A percentile compares a stretch with the other conserved stretches of the same genome.
These are phyloP conservation scores for Aspergillus tubingensis DNA, from an alignment of 2,329 filamentous ascomycete genomes.

Conservation along the genomic window DNA sequence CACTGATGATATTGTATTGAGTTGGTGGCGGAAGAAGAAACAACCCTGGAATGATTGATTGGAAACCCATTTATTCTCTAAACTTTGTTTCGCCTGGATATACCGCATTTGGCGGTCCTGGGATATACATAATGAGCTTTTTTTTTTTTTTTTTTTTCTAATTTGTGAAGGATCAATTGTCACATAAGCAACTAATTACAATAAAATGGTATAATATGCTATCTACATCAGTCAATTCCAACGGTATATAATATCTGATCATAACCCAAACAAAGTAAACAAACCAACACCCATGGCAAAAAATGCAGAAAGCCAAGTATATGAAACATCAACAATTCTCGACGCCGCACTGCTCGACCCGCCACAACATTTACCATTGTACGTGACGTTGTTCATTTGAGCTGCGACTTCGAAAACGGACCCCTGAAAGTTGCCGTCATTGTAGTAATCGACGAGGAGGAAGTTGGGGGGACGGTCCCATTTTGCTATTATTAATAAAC, in stretches of 20 bases:
- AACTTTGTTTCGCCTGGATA: too few relatives aligned
- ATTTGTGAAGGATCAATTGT: too few relatives aligned
- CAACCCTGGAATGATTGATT: too few relatives aligned
- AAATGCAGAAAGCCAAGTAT: neutral
- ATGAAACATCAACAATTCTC: neutral
- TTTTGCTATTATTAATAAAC: constrained; percentile 31
- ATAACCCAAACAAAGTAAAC: neutral
- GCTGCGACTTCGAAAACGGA: constrained; percentile 77
- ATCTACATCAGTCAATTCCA: too few relatives aligned
- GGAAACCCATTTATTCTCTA: too few relatives aligned
- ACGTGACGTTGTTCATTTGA: constrained; percentile 70
- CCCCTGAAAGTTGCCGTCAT: constrained; percentile 66
- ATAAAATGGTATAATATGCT: too few relatives aligned
- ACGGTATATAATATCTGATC: neutral
- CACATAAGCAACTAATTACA: too few relatives aligned
- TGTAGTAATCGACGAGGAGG: constrained; percentile 84
- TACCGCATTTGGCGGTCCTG: too few relatives aligned
- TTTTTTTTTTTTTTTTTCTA: too few relatives aligned
- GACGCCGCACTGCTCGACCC: neutral
- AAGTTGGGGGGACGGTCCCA: constrained; percentile 75
- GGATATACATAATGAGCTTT: too few relatives aligned
- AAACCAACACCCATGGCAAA: neutral
- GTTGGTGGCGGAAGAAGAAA: too few relatives aligned
- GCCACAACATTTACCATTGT: constrained; percentile 52
- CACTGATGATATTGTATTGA: too few relatives aligned